Evolutionary conservation across 805 yeast genomes (phyloP).

Genomic region (Candida maesae): DNA sequence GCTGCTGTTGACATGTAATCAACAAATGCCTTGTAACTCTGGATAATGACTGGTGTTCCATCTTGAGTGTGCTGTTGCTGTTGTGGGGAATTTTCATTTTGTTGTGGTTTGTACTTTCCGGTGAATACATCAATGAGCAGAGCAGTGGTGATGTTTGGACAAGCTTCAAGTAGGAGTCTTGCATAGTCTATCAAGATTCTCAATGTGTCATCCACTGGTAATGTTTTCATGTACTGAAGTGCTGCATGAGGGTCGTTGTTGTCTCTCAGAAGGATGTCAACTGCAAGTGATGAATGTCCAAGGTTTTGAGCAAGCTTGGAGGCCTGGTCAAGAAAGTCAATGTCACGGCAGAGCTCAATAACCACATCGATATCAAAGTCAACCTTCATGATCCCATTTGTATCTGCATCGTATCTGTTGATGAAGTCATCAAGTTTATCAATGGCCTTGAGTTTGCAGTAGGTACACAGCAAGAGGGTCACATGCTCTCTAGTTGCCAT

Average conservation of each 20-base stretch:
- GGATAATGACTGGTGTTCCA: conserved; percentile 31
- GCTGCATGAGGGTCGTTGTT: conserved; percentile 57
- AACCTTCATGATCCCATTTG: conserved; percentile 30
- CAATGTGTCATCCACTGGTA: conserved; percentile 73
- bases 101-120: conserved; percentile 62
- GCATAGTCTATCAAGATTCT: conserved; percentile 67
- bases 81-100: conserved; percentile 20
- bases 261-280: conserved; percentile 68
- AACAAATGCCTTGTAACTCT: conserved; percentile 56
- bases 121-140: conserved; percentile 84
- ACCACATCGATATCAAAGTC: conserved; percentile 67
- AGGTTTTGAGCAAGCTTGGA: conserved; percentile 65
- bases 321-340: conserved; percentile 64
- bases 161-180: conserved; percentile 54
- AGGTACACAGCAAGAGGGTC: conserved; percentile 72
- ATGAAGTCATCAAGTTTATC: conserved; percentile 58
- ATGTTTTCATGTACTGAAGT: conserved; percentile 59
- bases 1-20: conserved; percentile 44
- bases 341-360: conserved; percentile 66
- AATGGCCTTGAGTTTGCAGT: conserved; percentile 67
- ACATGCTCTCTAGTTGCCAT: conserved; percentile 75
- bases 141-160: conserved; percentile 80
- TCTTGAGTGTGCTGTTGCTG: conserved; percentile 8
- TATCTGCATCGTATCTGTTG: conserved; percentile 35
- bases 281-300: conserved; percentile 70